Base-by-base conservation (phyloP, 305 asterid species). In the Fraxinus paxiana region DNA sequence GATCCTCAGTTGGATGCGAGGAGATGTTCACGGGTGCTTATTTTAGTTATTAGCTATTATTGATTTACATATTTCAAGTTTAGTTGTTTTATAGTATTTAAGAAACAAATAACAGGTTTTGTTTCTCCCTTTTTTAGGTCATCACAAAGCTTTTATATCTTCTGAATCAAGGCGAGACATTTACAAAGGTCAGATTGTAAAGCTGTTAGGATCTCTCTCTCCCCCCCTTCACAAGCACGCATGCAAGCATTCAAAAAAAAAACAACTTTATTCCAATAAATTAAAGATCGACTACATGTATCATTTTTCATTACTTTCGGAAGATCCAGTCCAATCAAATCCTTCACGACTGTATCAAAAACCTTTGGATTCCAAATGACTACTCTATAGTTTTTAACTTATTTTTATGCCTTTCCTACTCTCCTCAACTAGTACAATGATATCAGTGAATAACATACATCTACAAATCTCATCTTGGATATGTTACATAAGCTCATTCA, bases 121-220 rank as follows among this genome's bases (percentile, higher is more conserved):
- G 65, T 12, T 77, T 75, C 59, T 79, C 80, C 73, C 69, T 51
- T 79, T 43, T 83, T 61, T 73, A 96, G 99, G 99, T 96, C 82
- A 96, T 94, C 83, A 96, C 99, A 1, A 94, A 96, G 96, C 98
- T 96, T 84, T 88, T 96, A 75, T 96, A 96, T 86, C 98, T 96
- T 82, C 93, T 96, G 81, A 96, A 94, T 88, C 99, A 96, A 87
- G 99, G 99, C 0, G 99, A 96, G 87, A 82, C 91, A 10, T 93
- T 96, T 87, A 92, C 98, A 35, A 96, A 94, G 98, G 98, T 96
- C 74, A 76, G 85, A 72, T 77, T 77, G 77, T 56, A 18, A 38
- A 33, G 41, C 37, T 41, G 13, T 75, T 82, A 82, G n/a, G 20
- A 15, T 31, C 76, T 34, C 73, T 5, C 18, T 41, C 15, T 46